Base-by-base conservation (phyloP, 768 basidiomycete genomes). In the Artomyces pyxidatus region DNA sequence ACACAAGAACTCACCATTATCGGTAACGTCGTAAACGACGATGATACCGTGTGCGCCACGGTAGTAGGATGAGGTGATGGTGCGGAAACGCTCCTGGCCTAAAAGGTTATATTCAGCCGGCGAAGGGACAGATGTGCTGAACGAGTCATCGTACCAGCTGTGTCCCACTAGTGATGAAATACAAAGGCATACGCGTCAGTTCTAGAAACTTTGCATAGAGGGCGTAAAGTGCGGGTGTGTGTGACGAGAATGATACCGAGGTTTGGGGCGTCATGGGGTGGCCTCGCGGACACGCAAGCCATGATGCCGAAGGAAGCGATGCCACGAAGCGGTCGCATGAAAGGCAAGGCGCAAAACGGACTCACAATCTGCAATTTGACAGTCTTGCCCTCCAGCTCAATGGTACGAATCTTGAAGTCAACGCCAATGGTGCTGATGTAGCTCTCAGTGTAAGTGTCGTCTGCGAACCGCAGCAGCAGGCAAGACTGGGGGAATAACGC, bases 41-140 rank as follows among this genome's bases (percentile, higher is more conserved):
- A 98, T 88, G 65, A 98, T 98, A 55, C 96, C 96, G 64, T 95
- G 92, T 42, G 96, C 96, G 37, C 96, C 96, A 51, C 96, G 82
- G 74, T 99, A 99, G 76, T 99, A 99, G n/a, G 94, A 91, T 3
- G 94, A 92, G 6, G 96, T 98, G 66, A 99, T 99, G 12, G 96
- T 98, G 53, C 96, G 81, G 85, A 97, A 97, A 26, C 94, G 83
- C 68, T 99, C 96, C 68, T 99, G 96, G 32, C 96, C 88, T 89
- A 53, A 54, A 48, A 37, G 54, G 27, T 45, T 30, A n/a, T 45
- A 19, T 17, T 32, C 35, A 28, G 27, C 40, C 26, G 23, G 25
- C 59, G 28, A 26, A 43, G 21, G 10, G 17, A 17, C 25, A 4
- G 28, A n/a, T n/a, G n/a, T n/a, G n/a, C n/a, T n/a, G n/a, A n/a